Conservation (phyloP, 73 alveolate genomes). For the Symbiodinium natans region DNA sequence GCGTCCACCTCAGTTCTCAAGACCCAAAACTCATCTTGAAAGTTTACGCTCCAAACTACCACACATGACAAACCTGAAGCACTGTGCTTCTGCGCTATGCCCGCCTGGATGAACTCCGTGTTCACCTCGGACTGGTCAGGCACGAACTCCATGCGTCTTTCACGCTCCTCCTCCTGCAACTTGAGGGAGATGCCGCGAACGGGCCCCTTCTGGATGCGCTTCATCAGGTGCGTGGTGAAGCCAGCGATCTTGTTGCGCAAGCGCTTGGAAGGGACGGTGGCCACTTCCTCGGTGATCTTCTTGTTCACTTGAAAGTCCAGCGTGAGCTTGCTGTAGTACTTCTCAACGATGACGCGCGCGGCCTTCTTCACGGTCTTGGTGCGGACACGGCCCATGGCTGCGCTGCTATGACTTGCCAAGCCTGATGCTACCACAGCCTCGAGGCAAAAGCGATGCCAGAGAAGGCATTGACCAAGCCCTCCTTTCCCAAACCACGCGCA, state of each 20-base stretch:
- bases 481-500: no score
- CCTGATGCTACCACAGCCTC: no score
- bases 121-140: conserved; percentile 43
- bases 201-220: conserved; percentile 76
- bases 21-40: no score
- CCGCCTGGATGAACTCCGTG: conserved; percentile 56
- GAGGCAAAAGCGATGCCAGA: no score
- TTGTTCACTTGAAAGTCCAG: conserved; percentile 95
- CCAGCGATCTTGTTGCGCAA: conserved; percentile 89
- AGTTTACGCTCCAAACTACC: not conserved
- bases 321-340: conserved; percentile 94
- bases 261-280: conserved; percentile 95
- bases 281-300: conserved; percentile 95
- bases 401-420: not conserved
- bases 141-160: conserved; percentile 93
- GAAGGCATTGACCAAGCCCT: no score
- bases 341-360: conserved; percentile 95
- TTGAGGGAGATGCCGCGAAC: conserved; percentile 96
- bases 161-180: conserved; percentile 96
- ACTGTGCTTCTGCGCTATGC: not conserved
- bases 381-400: conserved; percentile 94
- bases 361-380: conserved; percentile 96
- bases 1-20: conserved; percentile 20
- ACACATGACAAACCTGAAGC: not conserved
- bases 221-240: conserved; percentile 36